phyloP scores from a whole-genome alignment of 2,329 filamentous ascomycete species.

The Cadophora sp. region DNA sequence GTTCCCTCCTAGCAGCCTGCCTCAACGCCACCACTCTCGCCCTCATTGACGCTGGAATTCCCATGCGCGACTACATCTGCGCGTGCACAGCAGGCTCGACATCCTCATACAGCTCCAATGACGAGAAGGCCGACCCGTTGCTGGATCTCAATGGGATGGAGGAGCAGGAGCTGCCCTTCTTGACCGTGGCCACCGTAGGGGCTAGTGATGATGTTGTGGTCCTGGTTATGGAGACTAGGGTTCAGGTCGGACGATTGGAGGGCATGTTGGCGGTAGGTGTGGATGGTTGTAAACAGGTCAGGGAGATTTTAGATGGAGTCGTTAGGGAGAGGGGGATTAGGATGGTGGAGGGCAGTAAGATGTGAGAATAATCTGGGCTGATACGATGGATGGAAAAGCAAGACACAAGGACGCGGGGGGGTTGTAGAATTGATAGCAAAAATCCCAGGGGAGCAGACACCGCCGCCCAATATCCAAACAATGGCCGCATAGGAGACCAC shows the following conservation, averaged over 20 bases:
- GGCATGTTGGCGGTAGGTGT: conserved; percentile 92
- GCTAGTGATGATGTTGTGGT: conserved; percentile 77
- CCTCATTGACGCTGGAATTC: conserved; percentile 91
- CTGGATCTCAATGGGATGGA: conserved; percentile 81
- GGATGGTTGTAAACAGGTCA: conserved; percentile 88
- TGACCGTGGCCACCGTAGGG: conserved; percentile 85
- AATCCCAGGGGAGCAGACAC: too few relatives aligned
- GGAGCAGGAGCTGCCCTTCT: conserved; percentile 85
- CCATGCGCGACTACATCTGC: conserved; percentile 90
- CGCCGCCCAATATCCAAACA: too few relatives aligned
- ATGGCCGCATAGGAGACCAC: neutral
- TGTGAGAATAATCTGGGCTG: conserved; percentile 46
- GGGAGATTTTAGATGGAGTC: conserved; percentile 80
- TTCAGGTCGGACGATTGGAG: conserved; percentile 83
- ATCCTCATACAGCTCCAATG: conserved; percentile 67
- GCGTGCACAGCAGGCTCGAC: conserved; percentile 88
- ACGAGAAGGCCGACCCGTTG: conserved; percentile 76
- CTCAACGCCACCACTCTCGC: conserved; percentile 92
- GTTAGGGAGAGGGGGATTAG: conserved; percentile 73
- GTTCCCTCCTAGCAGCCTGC: conserved; percentile 85
- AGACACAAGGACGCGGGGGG: too few relatives aligned
- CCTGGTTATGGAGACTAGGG: conserved; percentile 84
- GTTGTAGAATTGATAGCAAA: too few relatives aligned
- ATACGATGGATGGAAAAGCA: conserved; percentile 39
- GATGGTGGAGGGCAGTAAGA: conserved; percentile 64